Evolutionary conservation across 2,329 filamentous ascomycete genomes (phyloP).

Genomic region (Pseudogymnoascus sp.): DNA sequence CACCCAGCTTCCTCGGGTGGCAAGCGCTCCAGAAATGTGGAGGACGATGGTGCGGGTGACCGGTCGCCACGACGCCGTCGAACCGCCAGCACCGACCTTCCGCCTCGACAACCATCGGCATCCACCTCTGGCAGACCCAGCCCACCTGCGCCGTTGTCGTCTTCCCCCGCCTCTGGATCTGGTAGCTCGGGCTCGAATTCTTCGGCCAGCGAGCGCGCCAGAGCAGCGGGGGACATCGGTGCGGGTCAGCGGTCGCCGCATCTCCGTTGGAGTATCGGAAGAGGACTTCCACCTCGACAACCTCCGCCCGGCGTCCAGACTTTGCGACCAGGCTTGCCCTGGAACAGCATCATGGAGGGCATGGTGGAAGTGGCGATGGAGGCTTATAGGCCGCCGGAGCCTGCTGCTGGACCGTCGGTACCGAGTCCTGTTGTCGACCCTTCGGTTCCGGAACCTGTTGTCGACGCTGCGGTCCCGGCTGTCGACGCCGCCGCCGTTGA

Average conservation of each 20-base stretch:
- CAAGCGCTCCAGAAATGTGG: background rate
- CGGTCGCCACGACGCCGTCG: background rate
- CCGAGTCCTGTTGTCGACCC: background rate
- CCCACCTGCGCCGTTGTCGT: no score
- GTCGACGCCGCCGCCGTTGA: background rate
- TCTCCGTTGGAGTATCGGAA: no score
- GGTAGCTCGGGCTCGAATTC: background rate
- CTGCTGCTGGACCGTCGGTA: background rate
- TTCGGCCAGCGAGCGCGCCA: background rate
- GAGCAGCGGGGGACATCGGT: background rate
- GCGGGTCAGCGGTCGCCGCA: no score
- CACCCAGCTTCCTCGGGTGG: background rate
- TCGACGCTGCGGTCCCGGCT: background rate
- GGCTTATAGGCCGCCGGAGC: background rate
- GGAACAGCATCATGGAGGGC: no score
- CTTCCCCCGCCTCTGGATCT: background rate
- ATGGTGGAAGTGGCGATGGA: background rate
- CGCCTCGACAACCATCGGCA: background rate
- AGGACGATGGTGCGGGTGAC: background rate
- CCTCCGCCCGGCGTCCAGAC: no score
- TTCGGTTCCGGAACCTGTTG: background rate
- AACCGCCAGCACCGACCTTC: background rate
- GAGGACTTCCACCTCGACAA: no score
- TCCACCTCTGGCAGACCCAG: background rate
- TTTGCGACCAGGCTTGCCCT: background rate